phyloP scores from a whole-genome alignment of 2,329 filamentous ascomycete species.

The Corinectria fuckeliana region DNA sequence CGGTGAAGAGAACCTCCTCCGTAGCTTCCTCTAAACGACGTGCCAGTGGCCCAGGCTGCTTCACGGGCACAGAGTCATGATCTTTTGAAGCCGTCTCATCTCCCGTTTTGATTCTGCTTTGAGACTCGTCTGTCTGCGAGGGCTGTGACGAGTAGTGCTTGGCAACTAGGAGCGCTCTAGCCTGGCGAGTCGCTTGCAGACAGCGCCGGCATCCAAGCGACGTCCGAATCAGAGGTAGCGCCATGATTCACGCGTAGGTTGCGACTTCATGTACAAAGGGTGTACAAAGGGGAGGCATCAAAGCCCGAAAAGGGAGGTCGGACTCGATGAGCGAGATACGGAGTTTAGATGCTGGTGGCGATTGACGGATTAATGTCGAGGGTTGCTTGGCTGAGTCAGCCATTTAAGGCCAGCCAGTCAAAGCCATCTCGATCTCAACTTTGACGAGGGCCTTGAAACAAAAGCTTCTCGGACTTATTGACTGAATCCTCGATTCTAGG shows the following conservation, averaged over 20 bases:
- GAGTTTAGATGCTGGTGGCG: background rate
- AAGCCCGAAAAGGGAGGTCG: background rate
- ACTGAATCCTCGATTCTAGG: background rate
- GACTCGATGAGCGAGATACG: background rate
- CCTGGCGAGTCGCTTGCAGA: slow-evolving; percentile 20
- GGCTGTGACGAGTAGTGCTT: slow-evolving; percentile 30
- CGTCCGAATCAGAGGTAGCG: background rate
- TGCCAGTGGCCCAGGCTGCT: slow-evolving; percentile 55
- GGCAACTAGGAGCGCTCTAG: slow-evolving; percentile 1
- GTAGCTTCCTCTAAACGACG: slow-evolving; percentile 67
- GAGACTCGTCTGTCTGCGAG: background rate
- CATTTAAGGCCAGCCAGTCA: background rate
- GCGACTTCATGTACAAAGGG: background rate
- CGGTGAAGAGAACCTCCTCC: slow-evolving; percentile 65
- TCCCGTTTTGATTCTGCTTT: background rate
- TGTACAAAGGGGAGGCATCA: background rate
- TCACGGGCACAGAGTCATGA: background rate
- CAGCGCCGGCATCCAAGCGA: slow-evolving; percentile 31
- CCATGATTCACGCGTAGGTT: background rate
- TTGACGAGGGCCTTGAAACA: background rate
- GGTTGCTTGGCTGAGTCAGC: slow-evolving; percentile 26
- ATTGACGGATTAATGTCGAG: slow-evolving; percentile 22
- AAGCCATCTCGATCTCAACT: background rate
- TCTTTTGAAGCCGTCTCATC: slow-evolving; percentile 10
- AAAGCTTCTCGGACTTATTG: background rate